Conservation (phyloP, 352 stramenopile species). For the Phytophthora pluvialis region DNA sequence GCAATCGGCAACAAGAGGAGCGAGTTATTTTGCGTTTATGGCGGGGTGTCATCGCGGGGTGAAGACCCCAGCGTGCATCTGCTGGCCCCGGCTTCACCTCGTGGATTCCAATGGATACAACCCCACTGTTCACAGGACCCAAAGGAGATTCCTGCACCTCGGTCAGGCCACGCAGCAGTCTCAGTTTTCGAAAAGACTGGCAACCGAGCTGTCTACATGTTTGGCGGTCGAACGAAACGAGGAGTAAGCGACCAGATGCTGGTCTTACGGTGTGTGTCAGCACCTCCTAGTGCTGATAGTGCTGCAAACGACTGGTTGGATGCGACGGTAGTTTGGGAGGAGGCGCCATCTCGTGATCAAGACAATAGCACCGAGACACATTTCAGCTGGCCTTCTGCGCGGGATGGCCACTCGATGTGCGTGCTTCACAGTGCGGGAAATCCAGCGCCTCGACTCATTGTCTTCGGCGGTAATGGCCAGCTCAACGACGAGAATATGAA, state of each 20-base stretch:
- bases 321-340: conserved; percentile 35
- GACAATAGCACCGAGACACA: background rate
- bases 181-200: conserved; percentile 21
- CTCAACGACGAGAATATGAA: conserved; percentile 72
- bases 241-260: conserved; percentile 63
- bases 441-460: conserved; percentile 33
- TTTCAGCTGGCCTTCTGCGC: conserved; percentile 40
- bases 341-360: conserved; percentile 11
- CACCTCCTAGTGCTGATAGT: background rate
- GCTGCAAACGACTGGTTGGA: background rate
- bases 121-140: conserved; percentile 21
- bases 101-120: conserved; percentile 37
- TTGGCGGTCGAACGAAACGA: conserved; percentile 69
- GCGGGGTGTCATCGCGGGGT: conserved; percentile 60
- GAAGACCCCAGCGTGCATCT: conserved; percentile 61
- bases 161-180: conserved; percentile 63
- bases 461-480: conserved; percentile 81
- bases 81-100: conserved; percentile 22
- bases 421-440: conserved; percentile 12
- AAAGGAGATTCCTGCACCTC: conserved; percentile 30
- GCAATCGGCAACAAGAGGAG: conserved; percentile 24
- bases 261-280: conserved; percentile 25
- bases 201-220: conserved; percentile 42
- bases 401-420: conserved; percentile 74
- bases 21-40: conserved; percentile 53